Percentiles rank a stretch among this genome's conserved stretches.
Evolutionary conservation across 352 stramenopile species (phyloP).

Genomic region (Peronosclerospora sorghi): DNA sequence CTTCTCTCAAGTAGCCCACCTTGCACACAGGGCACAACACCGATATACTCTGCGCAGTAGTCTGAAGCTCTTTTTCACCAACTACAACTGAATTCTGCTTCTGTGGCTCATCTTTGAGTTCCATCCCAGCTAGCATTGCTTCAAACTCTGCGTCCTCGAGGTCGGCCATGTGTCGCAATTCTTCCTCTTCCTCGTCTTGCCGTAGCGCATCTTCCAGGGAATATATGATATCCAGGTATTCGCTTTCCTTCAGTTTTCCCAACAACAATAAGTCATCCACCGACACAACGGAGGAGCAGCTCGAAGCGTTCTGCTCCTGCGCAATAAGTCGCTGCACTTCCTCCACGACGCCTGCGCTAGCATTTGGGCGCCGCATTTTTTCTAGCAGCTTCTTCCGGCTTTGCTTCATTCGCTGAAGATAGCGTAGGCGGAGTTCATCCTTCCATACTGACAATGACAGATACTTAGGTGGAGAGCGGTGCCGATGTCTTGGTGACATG

Average conservation of each 20-base stretch:
- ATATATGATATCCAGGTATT: slow-evolving; percentile 71
- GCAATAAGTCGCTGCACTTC: slow-evolving; percentile 53
- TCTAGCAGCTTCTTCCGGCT: slow-evolving; percentile 50
- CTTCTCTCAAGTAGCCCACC: slow-evolving; percentile 21
- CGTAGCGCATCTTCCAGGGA: slow-evolving; percentile 56
- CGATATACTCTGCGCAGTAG: background rate
- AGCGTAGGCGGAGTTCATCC: slow-evolving; percentile 61
- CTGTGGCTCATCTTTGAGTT: slow-evolving; percentile 18
- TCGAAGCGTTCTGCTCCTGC: slow-evolving; percentile 23
- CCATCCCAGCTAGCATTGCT: slow-evolving; percentile 54
- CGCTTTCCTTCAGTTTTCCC: slow-evolving; percentile 47
- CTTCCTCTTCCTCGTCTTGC: slow-evolving; percentile 31
- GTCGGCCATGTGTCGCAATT: slow-evolving; percentile 47
- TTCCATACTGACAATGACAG: slow-evolving; percentile 61
- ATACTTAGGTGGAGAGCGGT: slow-evolving; percentile 15
- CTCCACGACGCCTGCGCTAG: slow-evolving; percentile 35
- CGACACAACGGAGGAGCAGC: slow-evolving; percentile 17
- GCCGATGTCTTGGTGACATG: too few species aligned
- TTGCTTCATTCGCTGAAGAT: slow-evolving; percentile 52
- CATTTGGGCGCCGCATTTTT: slow-evolving; percentile 44
- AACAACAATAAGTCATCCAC: slow-evolving; percentile 54
- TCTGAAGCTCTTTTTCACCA: background rate
- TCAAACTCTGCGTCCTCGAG: slow-evolving; percentile 62
- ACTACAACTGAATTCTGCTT: background rate
- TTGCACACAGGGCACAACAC: slow-evolving; percentile 46